Conservation (phyloP, 768 basidiomycete species). For the Hygrocybe punicea region DNA sequence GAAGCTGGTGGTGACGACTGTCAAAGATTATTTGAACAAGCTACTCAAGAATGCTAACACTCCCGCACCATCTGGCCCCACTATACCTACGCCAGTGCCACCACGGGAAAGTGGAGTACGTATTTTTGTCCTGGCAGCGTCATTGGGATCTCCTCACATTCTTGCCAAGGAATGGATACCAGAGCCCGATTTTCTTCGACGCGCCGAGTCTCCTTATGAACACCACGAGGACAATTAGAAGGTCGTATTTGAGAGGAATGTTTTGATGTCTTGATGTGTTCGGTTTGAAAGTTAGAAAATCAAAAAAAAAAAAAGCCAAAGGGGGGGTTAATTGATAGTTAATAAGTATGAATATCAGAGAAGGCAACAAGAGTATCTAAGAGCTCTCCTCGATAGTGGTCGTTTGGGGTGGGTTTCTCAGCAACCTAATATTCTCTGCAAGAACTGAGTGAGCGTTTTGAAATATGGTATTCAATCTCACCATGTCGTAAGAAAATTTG, state of each 20-base stretch:
- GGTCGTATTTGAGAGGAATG: neutral
- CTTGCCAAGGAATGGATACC: conserved; percentile 34
- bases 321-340: no score
- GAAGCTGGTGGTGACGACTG: conserved; percentile 60
- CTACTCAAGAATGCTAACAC: conserved; percentile 39
- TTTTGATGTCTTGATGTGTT: no score
- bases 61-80: conserved; percentile 26
- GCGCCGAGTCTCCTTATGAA: conserved; percentile 41
- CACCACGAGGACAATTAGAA: conserved; percentile 29
- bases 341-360: neutral
- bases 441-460: conserved; percentile 3
- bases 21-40: conserved; percentile 71
- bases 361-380: neutral
- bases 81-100: conserved; percentile 30
- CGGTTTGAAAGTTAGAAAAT: no score
- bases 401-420: neutral
- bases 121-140: neutral
- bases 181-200: conserved; percentile 32
- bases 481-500: conserved; percentile 83
- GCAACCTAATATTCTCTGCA: conserved; percentile 13
- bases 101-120: conserved; percentile 32
- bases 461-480: conserved; percentile 27
- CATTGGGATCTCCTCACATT: neutral
- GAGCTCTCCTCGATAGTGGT: neutral
- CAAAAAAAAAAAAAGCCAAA: no score